Evolutionary conservation across 2,329 filamentous ascomycete species (phyloP).

Genomic region (Fusarium armeniacum): DNA sequence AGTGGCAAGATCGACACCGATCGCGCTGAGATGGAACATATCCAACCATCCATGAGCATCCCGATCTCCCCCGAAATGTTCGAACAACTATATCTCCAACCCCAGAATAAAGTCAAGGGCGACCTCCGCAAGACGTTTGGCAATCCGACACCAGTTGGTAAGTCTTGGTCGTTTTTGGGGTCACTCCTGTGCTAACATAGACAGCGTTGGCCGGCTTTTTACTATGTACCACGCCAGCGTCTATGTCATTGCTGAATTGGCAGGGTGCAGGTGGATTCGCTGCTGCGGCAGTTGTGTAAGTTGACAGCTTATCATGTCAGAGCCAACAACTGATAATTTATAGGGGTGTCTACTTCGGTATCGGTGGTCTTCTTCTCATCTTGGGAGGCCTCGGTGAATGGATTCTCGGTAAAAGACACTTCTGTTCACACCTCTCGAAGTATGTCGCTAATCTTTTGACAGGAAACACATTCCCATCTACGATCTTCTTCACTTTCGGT

Average conservation of each 20-base stretch:
- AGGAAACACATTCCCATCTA: slow-evolving; percentile 67
- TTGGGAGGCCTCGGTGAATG: slow-evolving; percentile 65
- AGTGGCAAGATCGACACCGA: slow-evolving; percentile 31
- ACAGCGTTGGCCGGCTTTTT: slow-evolving; percentile 52
- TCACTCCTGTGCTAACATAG: accelerated
- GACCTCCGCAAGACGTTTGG: slow-evolving; percentile 64
- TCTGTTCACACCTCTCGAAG: accelerated
- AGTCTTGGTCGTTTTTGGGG: accelerated
- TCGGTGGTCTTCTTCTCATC: slow-evolving; percentile 62
- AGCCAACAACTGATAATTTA: accelerated
- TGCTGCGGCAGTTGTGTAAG: slow-evolving; percentile 52
- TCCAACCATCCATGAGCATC: slow-evolving; percentile 58
- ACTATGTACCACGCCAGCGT: slow-evolving; percentile 50
- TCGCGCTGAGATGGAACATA: slow-evolving; percentile 43
- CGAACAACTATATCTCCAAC: slow-evolving; percentile 67
- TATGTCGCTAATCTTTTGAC: neutral
- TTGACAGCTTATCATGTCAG: accelerated
- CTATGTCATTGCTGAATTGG: slow-evolving; percentile 52
- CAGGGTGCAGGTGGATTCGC: slow-evolving; percentile 51
- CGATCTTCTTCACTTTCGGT: slow-evolving; percentile 64
- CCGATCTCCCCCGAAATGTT: slow-evolving; percentile 66
- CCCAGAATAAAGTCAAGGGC: slow-evolving; percentile 61
- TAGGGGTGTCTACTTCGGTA: slow-evolving; percentile 58
- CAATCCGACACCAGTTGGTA: slow-evolving; percentile 65
- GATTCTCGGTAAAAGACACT: slow-evolving; percentile 55